A percentile compares a stretch with the other conserved stretches of the same genome.
Conservation (phyloP, 23 red algal species). For the Gracilariopsis chorda region DNA sequence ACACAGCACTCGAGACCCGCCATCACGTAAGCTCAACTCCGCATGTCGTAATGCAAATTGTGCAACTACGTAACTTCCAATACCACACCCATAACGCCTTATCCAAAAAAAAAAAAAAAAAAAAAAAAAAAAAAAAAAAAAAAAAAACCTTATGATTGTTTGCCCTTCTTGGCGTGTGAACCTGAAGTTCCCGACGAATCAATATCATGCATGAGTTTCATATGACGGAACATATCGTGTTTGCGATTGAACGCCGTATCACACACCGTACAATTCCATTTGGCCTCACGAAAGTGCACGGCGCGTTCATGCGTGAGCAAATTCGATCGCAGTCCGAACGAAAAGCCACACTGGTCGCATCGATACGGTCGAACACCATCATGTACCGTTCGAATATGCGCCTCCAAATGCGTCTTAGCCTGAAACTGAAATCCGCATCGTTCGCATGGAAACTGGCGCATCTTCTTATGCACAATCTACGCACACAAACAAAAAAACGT, state of each 20-base stretch:
- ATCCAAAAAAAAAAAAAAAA: no score
- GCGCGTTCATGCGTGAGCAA: constrained; percentile 62
- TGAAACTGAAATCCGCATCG: constrained; percentile 66
- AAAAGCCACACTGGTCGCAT: constrained; percentile 57
- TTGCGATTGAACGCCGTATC: constrained; percentile 68
- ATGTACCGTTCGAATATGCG: constrained; percentile 64
- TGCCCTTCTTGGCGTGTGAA: no score
- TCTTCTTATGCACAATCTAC: constrained; percentile 74
- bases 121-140: no score
- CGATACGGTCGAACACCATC: constrained; percentile 49
- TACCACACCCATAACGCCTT: no score
- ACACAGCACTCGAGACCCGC: no score
- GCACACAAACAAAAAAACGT: neutral
- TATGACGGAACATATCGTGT: constrained; percentile 66
- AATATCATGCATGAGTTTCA: constrained; percentile 67
- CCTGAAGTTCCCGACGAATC: neutral
- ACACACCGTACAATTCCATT: constrained; percentile 61
- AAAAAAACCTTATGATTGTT: no score
- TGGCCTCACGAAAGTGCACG: constrained; percentile 65
- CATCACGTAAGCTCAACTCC: no score
- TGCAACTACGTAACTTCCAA: no score
- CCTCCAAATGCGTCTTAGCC: constrained; percentile 48
- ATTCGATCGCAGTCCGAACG: constrained; percentile 67
- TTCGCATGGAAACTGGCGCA: constrained; percentile 70
- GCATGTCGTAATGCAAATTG: no score